Evolutionary conservation across 148 eudicot genomes (phyloP).

Genomic region (Pharnaceum exiguum): DNA sequence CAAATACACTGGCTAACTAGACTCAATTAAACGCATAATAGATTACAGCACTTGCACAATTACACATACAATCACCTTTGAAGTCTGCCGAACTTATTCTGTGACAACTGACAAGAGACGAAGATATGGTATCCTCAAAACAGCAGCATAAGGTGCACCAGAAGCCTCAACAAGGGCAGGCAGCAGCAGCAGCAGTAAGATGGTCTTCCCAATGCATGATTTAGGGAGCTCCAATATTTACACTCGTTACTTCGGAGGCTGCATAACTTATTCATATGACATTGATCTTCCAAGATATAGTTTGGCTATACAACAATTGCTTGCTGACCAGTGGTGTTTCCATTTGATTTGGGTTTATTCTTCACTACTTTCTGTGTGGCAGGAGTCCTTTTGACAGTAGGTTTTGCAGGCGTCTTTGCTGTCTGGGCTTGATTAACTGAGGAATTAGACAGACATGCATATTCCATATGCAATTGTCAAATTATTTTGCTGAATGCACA

Average conservation of each 20-base stretch:
- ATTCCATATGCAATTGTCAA: too few relatives aligned
- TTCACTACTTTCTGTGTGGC: slow-evolving; percentile 31
- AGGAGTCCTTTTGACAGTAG: slow-evolving; percentile 38
- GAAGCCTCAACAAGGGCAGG: slow-evolving; percentile 3
- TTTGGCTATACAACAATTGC: slow-evolving; percentile 9
- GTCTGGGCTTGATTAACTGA: slow-evolving; percentile 53
- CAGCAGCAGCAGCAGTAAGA: background rate
- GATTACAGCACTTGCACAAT: slow-evolving; percentile 11
- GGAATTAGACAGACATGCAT: slow-evolving; percentile 8
- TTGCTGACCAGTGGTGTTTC: slow-evolving; percentile 10
- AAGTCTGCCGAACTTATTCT: slow-evolving; percentile 11
- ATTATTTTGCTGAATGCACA: too few relatives aligned
- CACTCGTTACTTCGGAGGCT: background rate
- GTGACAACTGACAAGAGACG: background rate
- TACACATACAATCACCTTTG: background rate
- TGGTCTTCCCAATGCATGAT: background rate
- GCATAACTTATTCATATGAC: background rate
- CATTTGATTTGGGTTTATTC: slow-evolving; percentile 33
- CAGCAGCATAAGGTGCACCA: background rate
- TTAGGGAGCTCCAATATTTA: slow-evolving; percentile 20
- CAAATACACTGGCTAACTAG: background rate
- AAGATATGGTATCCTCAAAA: background rate
- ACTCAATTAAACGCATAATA: slow-evolving; percentile 15
- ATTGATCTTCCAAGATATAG: background rate
- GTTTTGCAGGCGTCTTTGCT: slow-evolving; percentile 33